phyloP scores from a whole-genome alignment of 352 stramenopile species.

The Bremia lactucae region DNA sequence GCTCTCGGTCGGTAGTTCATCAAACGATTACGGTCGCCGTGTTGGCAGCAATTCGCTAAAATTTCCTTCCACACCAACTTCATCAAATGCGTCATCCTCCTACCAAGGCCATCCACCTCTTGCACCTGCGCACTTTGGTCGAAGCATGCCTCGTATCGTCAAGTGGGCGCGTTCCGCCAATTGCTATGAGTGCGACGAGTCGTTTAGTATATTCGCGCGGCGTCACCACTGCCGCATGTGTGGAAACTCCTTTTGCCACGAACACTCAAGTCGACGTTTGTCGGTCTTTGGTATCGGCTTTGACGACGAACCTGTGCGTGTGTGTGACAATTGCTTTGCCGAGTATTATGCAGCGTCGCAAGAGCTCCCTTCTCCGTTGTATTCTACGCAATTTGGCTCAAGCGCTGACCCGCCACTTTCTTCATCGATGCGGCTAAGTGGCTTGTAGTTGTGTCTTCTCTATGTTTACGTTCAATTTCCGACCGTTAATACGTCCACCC shows the following conservation, averaged over 20 bases:
- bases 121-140: constrained; percentile 20
- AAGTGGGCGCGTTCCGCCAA: constrained; percentile 75
- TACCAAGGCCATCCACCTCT: constrained; percentile 20
- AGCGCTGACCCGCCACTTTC: constrained; percentile 22
- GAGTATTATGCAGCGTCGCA: constrained; percentile 50
- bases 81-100: constrained; percentile 21
- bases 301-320: constrained; percentile 71
- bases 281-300: constrained; percentile 72
- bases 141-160: constrained; percentile 45
- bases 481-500: too few relatives aligned
- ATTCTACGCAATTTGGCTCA: constrained; percentile 15
- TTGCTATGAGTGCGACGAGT: constrained; percentile 76
- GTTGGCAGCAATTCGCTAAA: constrained; percentile 21
- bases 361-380: constrained; percentile 14
- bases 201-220: constrained; percentile 76
- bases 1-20: constrained; percentile 23
- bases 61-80: constrained; percentile 21
- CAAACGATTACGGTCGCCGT: constrained; percentile 11
- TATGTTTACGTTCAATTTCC: too few relatives aligned
- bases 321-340: constrained; percentile 80
- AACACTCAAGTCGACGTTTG: constrained; percentile 70
- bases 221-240: constrained; percentile 84
- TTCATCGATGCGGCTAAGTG: constrained; percentile 21
- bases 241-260: constrained; percentile 80
- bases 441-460: too few relatives aligned